Percentiles rank a stretch among this genome's conserved stretches.
phyloP scores from a whole-genome alignment of 371 early-diverging fungal species.

The Mucor sp. region DNA sequence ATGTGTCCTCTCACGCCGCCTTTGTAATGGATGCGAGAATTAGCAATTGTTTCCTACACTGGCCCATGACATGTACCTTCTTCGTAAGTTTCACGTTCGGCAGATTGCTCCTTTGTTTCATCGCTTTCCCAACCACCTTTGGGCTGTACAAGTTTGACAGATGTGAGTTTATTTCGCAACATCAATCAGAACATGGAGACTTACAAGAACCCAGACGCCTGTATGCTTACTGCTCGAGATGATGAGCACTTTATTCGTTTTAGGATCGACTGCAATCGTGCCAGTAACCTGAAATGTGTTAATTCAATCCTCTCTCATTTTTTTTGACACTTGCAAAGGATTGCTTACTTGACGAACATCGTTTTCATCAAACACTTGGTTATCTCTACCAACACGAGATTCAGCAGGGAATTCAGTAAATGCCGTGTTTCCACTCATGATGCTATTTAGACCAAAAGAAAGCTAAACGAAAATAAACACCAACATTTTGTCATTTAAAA shows the following conservation, averaged over 20 bases:
- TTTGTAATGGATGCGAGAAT: conserved; percentile 25
- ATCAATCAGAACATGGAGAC: neutral
- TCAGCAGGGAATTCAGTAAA: conserved; percentile 23
- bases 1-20: conserved; percentile 56
- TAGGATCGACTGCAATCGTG: conserved; percentile 57
- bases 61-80: conserved; percentile 44
- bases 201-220: conserved; percentile 62
- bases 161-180: conserved; percentile 41
- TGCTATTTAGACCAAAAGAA: neutral
- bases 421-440: neutral
- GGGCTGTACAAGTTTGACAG: conserved; percentile 30
- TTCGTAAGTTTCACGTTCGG: conserved; percentile 65
- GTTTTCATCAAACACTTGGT: conserved; percentile 46
- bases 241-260: conserved; percentile 53
- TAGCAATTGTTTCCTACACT: neutral
- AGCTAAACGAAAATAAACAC: neutral
- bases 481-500: too few relatives aligned
- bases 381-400: conserved; percentile 54
- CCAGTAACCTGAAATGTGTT: conserved; percentile 51
- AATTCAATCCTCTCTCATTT: neutral
- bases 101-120: conserved; percentile 60
- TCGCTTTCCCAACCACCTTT: conserved; percentile 74
- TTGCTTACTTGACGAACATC: conserved; percentile 43
- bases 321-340: neutral
- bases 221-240: conserved; percentile 59